These are phyloP conservation scores for Silene latifolia DNA, from an alignment of 148 eudicot genomes.

Conservation along the genomic window DNA sequence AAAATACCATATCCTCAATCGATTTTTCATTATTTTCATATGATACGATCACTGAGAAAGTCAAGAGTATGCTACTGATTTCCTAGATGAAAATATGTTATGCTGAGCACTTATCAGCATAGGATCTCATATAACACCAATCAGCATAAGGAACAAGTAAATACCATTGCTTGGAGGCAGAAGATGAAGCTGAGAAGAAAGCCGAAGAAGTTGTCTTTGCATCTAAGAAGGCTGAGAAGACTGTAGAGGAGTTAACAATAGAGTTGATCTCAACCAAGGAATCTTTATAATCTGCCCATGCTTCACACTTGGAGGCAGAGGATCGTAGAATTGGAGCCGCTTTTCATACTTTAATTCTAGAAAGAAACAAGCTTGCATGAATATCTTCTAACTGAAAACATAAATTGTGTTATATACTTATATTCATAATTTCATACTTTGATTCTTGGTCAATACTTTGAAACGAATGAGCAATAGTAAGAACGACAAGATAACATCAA, in stretches of 20 bases:
- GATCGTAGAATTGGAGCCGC: too few relatives aligned
- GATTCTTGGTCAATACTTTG: neutral
- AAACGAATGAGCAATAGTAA: constrained; percentile 20
- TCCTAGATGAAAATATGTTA: neutral
- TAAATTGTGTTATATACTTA: neutral
- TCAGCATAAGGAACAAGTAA: constrained; percentile 78
- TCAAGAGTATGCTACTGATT: neutral
- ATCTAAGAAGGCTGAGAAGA: too few relatives aligned
- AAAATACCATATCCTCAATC: neutral
- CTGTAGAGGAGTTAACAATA: too few relatives aligned
- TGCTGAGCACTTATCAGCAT: constrained; percentile 70
- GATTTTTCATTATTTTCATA: neutral
- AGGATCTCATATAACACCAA: constrained; percentile 97
- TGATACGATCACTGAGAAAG: neutral
- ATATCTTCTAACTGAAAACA: constrained; percentile 80
- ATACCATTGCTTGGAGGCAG: too few relatives aligned
- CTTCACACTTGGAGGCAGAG: too few relatives aligned
- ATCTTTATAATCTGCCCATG: too few relatives aligned
- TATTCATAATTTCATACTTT: neutral
- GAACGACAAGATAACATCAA: too few relatives aligned
- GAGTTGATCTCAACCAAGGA: too few relatives aligned
- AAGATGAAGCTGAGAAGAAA: too few relatives aligned
- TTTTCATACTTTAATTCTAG: too few relatives aligned
- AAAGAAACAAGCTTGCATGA: constrained; percentile 94
- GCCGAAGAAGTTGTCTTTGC: too few relatives aligned